Base-by-base conservation (phyloP, 2,329 filamentous ascomycete genomes). In the Aspergillus fijiensis region DNA sequence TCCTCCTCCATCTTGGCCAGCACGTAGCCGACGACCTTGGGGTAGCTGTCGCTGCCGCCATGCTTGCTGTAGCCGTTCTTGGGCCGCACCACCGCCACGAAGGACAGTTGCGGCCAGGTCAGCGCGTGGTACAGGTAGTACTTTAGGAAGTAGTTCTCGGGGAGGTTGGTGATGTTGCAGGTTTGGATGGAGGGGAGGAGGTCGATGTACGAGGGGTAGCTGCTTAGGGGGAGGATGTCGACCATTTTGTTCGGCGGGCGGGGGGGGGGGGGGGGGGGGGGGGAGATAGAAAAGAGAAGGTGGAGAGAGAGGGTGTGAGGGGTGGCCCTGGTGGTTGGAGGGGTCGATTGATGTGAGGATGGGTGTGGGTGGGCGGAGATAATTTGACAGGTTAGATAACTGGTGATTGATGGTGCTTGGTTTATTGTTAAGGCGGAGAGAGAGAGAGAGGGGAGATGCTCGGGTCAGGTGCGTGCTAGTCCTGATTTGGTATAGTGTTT, bases 1-100 rank as follows among this genome's bases (percentile, higher is more conserved):
- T 98, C 95, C 81, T 99, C 95, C 79, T 99, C 95, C 93, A 99
- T 99, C 84, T 99, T 99, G 55, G 95, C 95, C 27, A 99, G 87
- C n/a, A 99, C 95, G 75, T 99, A 99, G 70, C 95, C 95, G 25
- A 99, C 95, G 62, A 99, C 96, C 79, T 97, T 96, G 67, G 95
- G 95, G 70, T 96, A 95, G 3, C 59, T 54, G 19, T 64, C 65
- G 19, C 94, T 90, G 51, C 89, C 88, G 0, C 88, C 85, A 75
- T 89, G 88, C 67, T 84, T 84, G 39, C 90, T 88, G 57, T 92
- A 87, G 0, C 88, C 87, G 74, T 89, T 89, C 69, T 85, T 85
- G 35, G 92, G 90, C 39, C 93, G 88, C 77, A 98, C 94, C 70
- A 99, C 92, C 69, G 95, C 95, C 59, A 99, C 94, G 79, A 93